A percentile compares a stretch with the other conserved stretches of the same genome.
phyloP scores from a whole-genome alignment of 371 early-diverging fungal species.

The Actinomortierella wolfii region DNA sequence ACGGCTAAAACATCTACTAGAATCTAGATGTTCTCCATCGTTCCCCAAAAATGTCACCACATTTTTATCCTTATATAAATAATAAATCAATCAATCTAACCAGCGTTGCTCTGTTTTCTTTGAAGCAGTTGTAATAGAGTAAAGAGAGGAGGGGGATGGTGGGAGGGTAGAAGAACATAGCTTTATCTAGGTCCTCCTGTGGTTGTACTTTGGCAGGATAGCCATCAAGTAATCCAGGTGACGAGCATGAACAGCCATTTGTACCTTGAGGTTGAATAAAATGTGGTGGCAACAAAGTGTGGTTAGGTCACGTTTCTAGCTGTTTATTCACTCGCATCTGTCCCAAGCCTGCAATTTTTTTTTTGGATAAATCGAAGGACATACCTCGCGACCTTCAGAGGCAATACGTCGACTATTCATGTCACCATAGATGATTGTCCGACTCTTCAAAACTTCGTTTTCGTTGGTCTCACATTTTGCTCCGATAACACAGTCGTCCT shows the following conservation, averaged over 20 bases:
- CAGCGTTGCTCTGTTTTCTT: too few species aligned
- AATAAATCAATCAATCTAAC: too few species aligned
- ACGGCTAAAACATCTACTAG: too few species aligned
- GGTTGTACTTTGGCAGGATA: slow-evolving; percentile 69
- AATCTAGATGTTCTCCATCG: too few species aligned
- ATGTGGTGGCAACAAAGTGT: not conserved
- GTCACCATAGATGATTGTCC: slow-evolving; percentile 73
- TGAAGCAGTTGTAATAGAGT: too few species aligned
- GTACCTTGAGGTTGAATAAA: slow-evolving; percentile 43
- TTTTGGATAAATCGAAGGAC: slow-evolving; percentile 1
- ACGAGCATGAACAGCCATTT: slow-evolving; percentile 64
- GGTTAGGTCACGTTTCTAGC: too few species aligned
- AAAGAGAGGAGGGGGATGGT: too few species aligned
- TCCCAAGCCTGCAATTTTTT: too few species aligned
- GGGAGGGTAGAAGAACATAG: too few species aligned
- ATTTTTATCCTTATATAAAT: too few species aligned
- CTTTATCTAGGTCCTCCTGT: slow-evolving; percentile 45
- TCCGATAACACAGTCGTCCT: slow-evolving; percentile 78
- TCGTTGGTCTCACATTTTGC: slow-evolving; percentile 68
- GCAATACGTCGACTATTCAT: slow-evolving; percentile 63
- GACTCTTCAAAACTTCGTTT: slow-evolving; percentile 64
- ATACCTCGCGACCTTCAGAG: slow-evolving; percentile 37
- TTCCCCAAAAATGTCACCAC: too few species aligned
- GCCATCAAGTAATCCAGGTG: slow-evolving; percentile 74
- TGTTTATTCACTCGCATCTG: too few species aligned